Percentiles rank a stretch among this genome's conserved stretches.
Evolutionary conservation across 441 rosid genomes (phyloP).

Genomic region (Metrosideros polymorpha): DNA sequence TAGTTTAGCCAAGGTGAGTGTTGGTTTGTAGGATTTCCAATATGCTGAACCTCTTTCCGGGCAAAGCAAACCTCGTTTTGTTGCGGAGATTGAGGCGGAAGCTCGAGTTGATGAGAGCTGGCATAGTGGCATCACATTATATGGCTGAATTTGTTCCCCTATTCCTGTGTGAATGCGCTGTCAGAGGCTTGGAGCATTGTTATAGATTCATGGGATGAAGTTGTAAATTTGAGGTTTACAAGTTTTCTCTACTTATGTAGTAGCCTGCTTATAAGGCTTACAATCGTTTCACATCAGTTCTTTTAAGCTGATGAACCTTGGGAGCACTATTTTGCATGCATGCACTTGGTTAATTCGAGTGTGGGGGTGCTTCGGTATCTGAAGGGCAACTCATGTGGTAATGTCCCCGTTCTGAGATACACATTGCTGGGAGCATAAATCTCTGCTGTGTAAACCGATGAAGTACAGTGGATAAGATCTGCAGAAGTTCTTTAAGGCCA

Average conservation of each 20-base stretch:
- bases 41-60: background rate
- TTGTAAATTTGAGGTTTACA: background rate
- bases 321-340: background rate
- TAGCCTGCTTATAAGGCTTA: background rate
- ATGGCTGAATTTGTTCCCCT: background rate
- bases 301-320: background rate
- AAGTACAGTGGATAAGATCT: background rate
- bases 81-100: too few species aligned
- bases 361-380: background rate
- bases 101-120: background rate
- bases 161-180: background rate
- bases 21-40: background rate
- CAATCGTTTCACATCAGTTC: background rate
- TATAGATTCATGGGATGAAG: background rate
- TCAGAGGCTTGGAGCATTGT: background rate
- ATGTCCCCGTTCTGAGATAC: background rate
- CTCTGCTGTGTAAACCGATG: background rate
- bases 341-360: background rate
- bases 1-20: background rate
- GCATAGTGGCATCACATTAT: background rate
- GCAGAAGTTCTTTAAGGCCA: background rate
- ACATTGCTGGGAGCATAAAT: background rate
- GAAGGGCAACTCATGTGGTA: background rate
- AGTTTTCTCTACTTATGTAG: background rate
- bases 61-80: background rate